These are phyloP conservation scores for Aphanomyces cochlioides DNA, from an alignment of 352 stramenopile species.

Conservation along the genomic window DNA sequence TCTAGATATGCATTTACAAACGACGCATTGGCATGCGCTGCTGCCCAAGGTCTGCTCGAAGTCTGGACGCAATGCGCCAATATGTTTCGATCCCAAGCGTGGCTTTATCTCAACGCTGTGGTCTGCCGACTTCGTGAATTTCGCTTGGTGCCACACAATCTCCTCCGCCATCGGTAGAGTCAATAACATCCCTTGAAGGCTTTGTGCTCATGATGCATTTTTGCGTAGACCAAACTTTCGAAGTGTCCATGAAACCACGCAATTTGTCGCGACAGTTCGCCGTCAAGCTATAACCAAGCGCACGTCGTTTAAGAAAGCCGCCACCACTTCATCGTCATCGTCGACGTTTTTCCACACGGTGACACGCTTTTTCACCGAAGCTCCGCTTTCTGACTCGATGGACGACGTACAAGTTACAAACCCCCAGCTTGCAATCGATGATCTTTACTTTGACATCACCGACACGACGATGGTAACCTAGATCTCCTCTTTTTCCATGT, in stretches of 20 bases:
- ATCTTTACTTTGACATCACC: slow-evolving; percentile 13
- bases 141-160: slow-evolving; percentile 1
- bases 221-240: slow-evolving; percentile 7
- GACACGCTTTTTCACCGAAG: slow-evolving; percentile 13
- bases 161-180: slow-evolving; percentile 18
- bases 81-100: not conserved
- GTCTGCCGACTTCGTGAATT: slow-evolving; percentile 17
- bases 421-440: slow-evolving; percentile 7
- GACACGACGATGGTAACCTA: too few species aligned
- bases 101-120: slow-evolving; percentile 3
- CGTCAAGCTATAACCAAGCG: not conserved
- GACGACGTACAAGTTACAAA: not conserved
- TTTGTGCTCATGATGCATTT: not conserved
- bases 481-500: too few species aligned
- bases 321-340: not conserved
- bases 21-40: slow-evolving; percentile 11
- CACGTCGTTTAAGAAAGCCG: slow-evolving; percentile 3
- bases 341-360: slow-evolving; percentile 14
- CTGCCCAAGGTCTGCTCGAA: slow-evolving; percentile 12
- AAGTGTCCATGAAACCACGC: not conserved
- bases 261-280: slow-evolving; percentile 3
- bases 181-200: too few species aligned
- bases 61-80: slow-evolving; percentile 7
- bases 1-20: slow-evolving; percentile 27
- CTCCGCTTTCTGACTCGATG: not conserved